Evolutionary conservation across 2,329 filamentous ascomycete species (phyloP), one percentile per base, ranked within the genome.

Genomic region (Alternaria brassicicola): DNA sequence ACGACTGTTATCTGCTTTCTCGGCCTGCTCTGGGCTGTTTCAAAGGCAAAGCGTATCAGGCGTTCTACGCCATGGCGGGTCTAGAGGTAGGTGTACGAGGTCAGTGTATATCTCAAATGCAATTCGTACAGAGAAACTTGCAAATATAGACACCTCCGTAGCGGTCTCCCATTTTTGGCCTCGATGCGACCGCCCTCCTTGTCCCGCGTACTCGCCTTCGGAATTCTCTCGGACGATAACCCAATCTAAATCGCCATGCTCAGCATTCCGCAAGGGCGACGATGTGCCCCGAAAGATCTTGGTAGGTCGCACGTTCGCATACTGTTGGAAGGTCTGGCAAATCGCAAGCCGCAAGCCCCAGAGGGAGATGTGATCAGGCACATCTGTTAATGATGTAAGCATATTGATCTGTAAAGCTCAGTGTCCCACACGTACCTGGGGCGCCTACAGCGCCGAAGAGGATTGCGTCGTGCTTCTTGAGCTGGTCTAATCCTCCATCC

Each of bases 381-480:
- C 82, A 65, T 83, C 82, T 80, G 6, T 39, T 19, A 6, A n/a
- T 2, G 1, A 9, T 12, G 3, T 58, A 2, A 55, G 30, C 19
- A 12, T 55, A 26, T 6, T 53, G 53, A 45, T 13, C 43, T 25
- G 6, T 6, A 30, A 21, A 13, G 19, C 3, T 21, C 10, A 43
- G 35, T 21, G 19, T 2, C 2, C 26, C 2, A 15, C 31, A 64
- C 71, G 19, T 77, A 82, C 81, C 79, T 21, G 85, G 86, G 43
- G 85, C 86, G 12, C 88, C 88, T 5, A 90, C 88, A 6, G 88
- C 87, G 13, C 88, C 88, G 61, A 90, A 90, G 42, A 89, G 82
- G 53, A 89, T 88, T 2, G 88, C 88, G 68, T 90, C 85, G 63
- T 88, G 87, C 52, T 79, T 80, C 62, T 80, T 80, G 21, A 90